Evolutionary conservation across 1,284 basidiomycete species (phyloP).

Genomic region (Cutaneotrichosporon dermatis): DNA sequence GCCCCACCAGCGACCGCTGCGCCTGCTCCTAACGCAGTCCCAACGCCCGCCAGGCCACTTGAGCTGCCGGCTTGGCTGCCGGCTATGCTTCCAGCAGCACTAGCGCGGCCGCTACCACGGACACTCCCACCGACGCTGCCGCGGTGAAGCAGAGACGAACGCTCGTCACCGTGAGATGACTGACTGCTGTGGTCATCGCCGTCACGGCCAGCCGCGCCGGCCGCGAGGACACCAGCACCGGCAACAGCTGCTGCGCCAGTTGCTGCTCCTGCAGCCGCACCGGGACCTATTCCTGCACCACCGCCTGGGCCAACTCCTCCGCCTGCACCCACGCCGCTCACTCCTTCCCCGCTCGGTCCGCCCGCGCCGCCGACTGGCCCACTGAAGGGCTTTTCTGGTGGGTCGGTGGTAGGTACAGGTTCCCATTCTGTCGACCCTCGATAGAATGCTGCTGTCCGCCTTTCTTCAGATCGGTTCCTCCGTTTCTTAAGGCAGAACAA

Average conservation of each 20-base stretch:
- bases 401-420: constrained; percentile 4
- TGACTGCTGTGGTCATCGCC: neutral
- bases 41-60: constrained; percentile 4
- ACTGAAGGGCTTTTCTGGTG: constrained; percentile 1
- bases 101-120: neutral
- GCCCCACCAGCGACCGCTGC: constrained; percentile 4
- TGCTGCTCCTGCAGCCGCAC: neutral
- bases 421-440: neutral
- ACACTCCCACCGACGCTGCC: constrained; percentile 2
- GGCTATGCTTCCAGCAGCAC: neutral
- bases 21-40: neutral
- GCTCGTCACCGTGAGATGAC: neutral
- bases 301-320: too few species aligned
- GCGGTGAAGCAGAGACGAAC: neutral
- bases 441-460: neutral
- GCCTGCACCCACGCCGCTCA: too few species aligned
- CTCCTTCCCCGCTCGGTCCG: too few species aligned
- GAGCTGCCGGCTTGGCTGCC: constrained; percentile 1
- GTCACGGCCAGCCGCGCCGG: too few species aligned
- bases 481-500: neutral
- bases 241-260: neutral
- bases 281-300: too few species aligned
- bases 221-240: neutral
- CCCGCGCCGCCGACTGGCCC: too few species aligned
- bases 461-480: neutral